Evolutionary conservation across 768 basidiomycete genomes (phyloP).

Genomic region (Psilocybe cyanescens): DNA sequence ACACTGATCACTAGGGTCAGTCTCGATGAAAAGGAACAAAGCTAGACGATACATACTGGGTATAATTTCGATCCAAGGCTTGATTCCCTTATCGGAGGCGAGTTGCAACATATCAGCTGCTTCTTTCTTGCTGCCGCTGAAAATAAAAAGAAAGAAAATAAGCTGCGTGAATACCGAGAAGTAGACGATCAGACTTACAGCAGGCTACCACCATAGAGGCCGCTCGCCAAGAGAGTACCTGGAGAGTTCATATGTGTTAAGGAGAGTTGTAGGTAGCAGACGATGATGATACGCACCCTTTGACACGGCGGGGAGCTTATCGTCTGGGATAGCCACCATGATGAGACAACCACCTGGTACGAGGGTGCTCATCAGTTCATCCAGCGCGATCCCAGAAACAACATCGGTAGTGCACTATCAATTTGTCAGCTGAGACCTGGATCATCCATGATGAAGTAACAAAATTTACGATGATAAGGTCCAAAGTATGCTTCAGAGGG

Average conservation of each 20-base stretch:
- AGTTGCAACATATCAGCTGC: conserved; percentile 63
- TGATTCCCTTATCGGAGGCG: conserved; percentile 55
- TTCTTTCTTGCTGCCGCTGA: conserved; percentile 61
- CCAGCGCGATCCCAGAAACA: conserved; percentile 31
- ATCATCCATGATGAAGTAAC: neutral
- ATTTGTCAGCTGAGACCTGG: neutral
- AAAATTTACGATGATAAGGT: conserved; percentile 49
- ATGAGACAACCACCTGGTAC: conserved; percentile 58
- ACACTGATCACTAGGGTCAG: conserved; percentile 32
- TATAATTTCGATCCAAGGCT: conserved; percentile 48
- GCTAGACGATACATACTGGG: conserved; percentile 33
- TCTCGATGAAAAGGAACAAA: neutral
- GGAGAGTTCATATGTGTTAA: neutral
- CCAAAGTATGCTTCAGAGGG: conserved; percentile 41
- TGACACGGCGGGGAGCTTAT: conserved; percentile 41
- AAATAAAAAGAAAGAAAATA: conserved; percentile 30
- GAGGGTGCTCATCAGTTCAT: conserved; percentile 44
- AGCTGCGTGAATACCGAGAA: conserved; percentile 5
- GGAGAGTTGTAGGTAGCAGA: conserved; percentile 13
- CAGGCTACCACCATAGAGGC: conserved; percentile 32
- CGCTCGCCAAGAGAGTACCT: conserved; percentile 30
- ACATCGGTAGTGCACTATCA: conserved; percentile 32
- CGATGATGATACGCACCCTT: conserved; percentile 28
- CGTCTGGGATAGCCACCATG: conserved; percentile 60
- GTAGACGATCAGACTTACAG: conserved; percentile 21